phyloP scores from a whole-genome alignment of 345 rosid genomes.

The Cardamine occulta region DNA sequence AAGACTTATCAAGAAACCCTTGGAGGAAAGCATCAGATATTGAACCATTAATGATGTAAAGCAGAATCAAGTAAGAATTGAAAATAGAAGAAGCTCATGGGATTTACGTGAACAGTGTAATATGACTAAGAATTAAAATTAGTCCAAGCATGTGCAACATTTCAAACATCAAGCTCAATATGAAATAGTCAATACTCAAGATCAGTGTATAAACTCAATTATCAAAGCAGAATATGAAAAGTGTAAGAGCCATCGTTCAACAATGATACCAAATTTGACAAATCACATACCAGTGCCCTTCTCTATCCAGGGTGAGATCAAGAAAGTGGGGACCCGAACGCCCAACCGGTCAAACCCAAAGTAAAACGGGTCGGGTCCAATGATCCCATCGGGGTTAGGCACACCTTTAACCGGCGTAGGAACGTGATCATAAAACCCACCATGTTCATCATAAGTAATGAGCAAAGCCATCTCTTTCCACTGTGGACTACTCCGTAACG shows the following conservation, averaged over 20 bases:
- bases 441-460: constrained; percentile 95
- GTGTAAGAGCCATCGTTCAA: not conserved
- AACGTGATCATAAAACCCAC: constrained; percentile 97
- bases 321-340: constrained; percentile 82
- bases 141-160: not conserved
- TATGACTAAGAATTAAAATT: not conserved
- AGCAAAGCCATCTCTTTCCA: constrained; percentile 93
- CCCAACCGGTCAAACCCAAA: constrained; percentile 92
- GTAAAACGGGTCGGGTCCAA: constrained; percentile 89
- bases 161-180: not conserved
- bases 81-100: too few species aligned
- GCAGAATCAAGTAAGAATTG: too few species aligned
- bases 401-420: constrained; percentile 82
- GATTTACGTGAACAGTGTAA: too few species aligned
- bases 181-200: not conserved
- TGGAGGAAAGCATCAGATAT: too few species aligned
- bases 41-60: too few species aligned
- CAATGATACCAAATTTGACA: not conserved
- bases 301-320: constrained; percentile 94
- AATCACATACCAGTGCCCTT: constrained; percentile 77
- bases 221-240: not conserved
- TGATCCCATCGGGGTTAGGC: constrained; percentile 90
- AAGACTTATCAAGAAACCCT: not conserved
- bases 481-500: constrained; percentile 87
- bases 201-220: not conserved